Percentiles rank a stretch among this genome's conserved stretches.
Evolutionary conservation across 495 filamentous ascomycete genomes (phyloP).

Genomic region (Rostrohypoxylon terebratum): DNA sequence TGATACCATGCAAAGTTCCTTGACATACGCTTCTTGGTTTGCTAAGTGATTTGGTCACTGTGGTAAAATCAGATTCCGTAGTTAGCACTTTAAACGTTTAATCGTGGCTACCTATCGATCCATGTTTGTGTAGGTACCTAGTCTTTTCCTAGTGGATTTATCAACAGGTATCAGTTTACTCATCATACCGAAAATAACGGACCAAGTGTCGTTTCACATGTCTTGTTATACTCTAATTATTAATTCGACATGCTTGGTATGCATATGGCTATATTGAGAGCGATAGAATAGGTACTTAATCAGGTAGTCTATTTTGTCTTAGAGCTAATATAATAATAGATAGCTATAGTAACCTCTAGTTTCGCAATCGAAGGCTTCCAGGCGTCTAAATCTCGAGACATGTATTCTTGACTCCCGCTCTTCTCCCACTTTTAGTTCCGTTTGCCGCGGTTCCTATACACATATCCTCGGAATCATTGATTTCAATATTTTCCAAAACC

Average conservation of each 20-base stretch:
- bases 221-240: not conserved
- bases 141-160: not conserved
- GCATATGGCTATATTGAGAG: not conserved
- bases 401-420: not conserved
- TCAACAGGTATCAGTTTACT: not conserved
- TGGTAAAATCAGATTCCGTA: too few species aligned
- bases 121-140: not conserved
- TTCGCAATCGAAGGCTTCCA: not conserved
- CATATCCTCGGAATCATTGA: not conserved
- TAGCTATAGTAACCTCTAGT: not conserved
- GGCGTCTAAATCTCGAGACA: not conserved
- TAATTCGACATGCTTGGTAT: not conserved
- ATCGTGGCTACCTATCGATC: too few species aligned
- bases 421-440: not conserved
- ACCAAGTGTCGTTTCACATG: not conserved
- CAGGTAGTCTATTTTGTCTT: not conserved
- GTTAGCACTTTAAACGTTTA: too few species aligned
- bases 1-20: constrained; percentile 28
- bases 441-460: not conserved
- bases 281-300: not conserved
- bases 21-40: not conserved
- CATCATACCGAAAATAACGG: not conserved
- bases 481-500: not conserved
- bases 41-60: not conserved
- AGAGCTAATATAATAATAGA: not conserved